phyloP scores from a whole-genome alignment of 2,329 filamentous ascomycete species.

The Sporothrix sp. region DNA sequence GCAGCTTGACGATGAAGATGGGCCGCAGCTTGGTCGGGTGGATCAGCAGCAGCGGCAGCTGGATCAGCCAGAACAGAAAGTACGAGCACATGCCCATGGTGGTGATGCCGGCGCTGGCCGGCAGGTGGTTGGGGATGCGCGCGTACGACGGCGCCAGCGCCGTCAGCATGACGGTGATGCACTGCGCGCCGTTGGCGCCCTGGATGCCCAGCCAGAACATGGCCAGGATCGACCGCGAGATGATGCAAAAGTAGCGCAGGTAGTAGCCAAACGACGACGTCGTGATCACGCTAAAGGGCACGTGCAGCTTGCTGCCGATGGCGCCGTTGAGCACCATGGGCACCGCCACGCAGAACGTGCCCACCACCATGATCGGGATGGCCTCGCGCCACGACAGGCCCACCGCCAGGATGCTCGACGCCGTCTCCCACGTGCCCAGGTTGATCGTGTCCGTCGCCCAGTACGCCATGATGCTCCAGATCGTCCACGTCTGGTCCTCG shows the following conservation, averaged over 20 bases:
- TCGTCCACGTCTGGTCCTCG: constrained; percentile 28
- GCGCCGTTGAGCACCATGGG: constrained; percentile 40
- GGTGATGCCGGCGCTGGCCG: constrained; percentile 29
- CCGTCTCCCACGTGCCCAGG: constrained; percentile 22
- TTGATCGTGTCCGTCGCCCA: constrained; percentile 23
- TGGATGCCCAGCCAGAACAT: constrained; percentile 31
- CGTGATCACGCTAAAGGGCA: constrained; percentile 37
- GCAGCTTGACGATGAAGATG: constrained; percentile 39
- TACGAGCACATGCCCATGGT: constrained; percentile 29
- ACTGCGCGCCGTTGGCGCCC: constrained; percentile 37
- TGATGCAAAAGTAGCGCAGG: constrained; percentile 34
- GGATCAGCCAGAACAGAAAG: constrained; percentile 30
- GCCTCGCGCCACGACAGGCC: constrained; percentile 34
- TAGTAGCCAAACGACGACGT: constrained; percentile 38
- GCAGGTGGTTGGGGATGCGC: constrained; percentile 28
- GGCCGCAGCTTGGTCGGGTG: constrained; percentile 15
- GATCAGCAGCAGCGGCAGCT: constrained; percentile 22
- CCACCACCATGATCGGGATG: constrained; percentile 43
- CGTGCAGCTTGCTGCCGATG: constrained; percentile 36
- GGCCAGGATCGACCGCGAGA: constrained; percentile 30
- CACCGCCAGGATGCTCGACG: constrained; percentile 18
- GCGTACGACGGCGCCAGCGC: constrained; percentile 26
- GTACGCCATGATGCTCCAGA: constrained; percentile 22
- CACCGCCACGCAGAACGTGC: constrained; percentile 49
- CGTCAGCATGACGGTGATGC: constrained; percentile 24